Evolutionary conservation across 192 early-diverging fungal genomes (phyloP).

Genomic region (Coemansia sp.): DNA sequence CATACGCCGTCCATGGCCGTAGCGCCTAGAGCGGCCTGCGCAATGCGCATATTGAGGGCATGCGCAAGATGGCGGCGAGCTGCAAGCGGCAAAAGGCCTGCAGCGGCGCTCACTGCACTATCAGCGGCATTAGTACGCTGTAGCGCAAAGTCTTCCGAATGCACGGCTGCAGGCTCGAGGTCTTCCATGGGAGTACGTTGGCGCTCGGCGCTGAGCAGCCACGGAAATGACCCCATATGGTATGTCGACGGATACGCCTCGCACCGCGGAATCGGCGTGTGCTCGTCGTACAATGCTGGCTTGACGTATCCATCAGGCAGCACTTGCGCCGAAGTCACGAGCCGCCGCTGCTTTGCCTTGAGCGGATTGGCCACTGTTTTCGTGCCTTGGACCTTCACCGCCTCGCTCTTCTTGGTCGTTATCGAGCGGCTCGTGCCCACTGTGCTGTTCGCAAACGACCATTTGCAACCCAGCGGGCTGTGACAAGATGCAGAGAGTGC

Average conservation of each 20-base stretch:
- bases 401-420: conserved; percentile 24
- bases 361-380: not conserved
- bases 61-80: conserved; percentile 35
- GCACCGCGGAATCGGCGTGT: conserved; percentile 41
- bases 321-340: conserved; percentile 32
- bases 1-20: conserved; percentile 33
- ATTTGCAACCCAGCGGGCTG: conserved; percentile 5
- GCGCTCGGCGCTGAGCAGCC: conserved; percentile 53
- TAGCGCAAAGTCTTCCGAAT: conserved; percentile 1
- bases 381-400: conserved; percentile 6
- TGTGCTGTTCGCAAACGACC: conserved; percentile 8
- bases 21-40: conserved; percentile 28
- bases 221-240: conserved; percentile 44
- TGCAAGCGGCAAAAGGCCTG: conserved; percentile 23
- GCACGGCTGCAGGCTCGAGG: conserved; percentile 3
- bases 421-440: conserved; percentile 20
- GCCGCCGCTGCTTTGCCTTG: conserved; percentile 19
- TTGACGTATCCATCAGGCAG: conserved; percentile 33
- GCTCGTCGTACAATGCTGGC: conserved; percentile 39
- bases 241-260: conserved; percentile 39
- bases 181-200: conserved; percentile 46
- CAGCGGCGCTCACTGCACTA: not conserved
- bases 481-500: conserved; percentile 10
- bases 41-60: conserved; percentile 42
- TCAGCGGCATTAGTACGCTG: not conserved